Evolutionary conservation across 2,329 filamentous ascomycete genomes (phyloP), one percentile per base, ranked within the genome.

Genomic region (Aschersonia sp.): DNA sequence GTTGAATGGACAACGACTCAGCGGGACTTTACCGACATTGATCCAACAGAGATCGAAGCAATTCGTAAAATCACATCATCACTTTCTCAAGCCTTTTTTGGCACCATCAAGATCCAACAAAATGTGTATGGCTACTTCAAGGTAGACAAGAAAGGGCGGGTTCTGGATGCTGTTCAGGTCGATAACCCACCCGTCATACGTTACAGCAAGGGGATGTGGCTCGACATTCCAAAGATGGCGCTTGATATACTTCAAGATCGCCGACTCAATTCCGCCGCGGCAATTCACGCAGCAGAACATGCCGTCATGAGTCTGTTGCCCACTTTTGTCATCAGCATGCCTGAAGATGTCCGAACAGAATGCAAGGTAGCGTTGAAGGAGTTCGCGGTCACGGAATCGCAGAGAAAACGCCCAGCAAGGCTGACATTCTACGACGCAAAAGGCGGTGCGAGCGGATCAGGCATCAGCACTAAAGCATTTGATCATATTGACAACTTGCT

Each of bases 91-190:
- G 91, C 89, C 1, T 97, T 87, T 65, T 89, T 87, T 60, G 92
- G 92, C 38, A 71, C 78, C 0, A 91, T 98, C 60, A 83, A 84
- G 56, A 89, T 97, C 58, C 79, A 84, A 53, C 84, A 91, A 54
- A 83, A 86, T 31, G 89, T 98, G 2, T 97, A 94, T 61, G 92
- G 92, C 2, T 98, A 92, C 69, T 97, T 96, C 75, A 97, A 97
- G 61, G 71, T 96, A n/a, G 89, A 97, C 64, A 84, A 83, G 59
- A 83, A 80, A 55, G 78, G 84, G 2, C 80, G 87, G 2, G 86
- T 97, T 49, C 76, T 97, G 10, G 92, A 98, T 61, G 91, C 91
- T 2, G 84, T 97, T 0, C 79, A 91, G 51, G 89, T 97, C 29
- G 87, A 96, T 61, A 95, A 95, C 55, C 89, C 91, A 3, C 89